These are phyloP conservation scores for Sicyos baderoa DNA, from an alignment of 306 rosid genomes.

Conservation along the genomic window DNA sequence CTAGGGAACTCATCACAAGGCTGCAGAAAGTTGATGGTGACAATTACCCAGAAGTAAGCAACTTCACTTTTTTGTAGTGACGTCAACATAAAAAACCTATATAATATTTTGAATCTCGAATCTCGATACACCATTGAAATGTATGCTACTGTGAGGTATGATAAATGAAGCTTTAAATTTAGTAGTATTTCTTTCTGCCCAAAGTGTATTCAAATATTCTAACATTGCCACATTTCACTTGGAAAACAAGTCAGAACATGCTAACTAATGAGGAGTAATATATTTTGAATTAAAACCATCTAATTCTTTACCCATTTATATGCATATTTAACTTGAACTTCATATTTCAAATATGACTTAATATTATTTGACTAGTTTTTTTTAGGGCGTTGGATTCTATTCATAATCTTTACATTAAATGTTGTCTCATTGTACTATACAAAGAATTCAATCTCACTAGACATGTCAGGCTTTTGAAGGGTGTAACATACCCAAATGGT, in stretches of 20 bases:
- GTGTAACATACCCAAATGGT: background rate
- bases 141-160: background rate
- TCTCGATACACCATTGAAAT: background rate
- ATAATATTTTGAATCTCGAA: background rate
- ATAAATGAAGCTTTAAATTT: background rate
- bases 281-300: background rate
- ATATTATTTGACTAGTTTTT: background rate
- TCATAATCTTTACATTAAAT: background rate
- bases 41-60: constrained; percentile 83
- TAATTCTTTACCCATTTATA: background rate
- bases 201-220: background rate
- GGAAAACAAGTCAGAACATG: background rate
- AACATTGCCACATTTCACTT: background rate
- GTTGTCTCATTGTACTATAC: background rate
- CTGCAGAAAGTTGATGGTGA: constrained; percentile 89
- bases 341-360: background rate
- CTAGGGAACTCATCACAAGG: constrained; percentile 67
- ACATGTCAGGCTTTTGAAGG: background rate
- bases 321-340: too few relatives aligned
- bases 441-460: background rate
- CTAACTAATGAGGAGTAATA: background rate
- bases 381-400: background rate
- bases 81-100: too few relatives aligned
- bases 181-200: background rate
- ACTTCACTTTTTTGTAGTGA: background rate